Evolutionary conservation across 306 rosid species (phyloP), one percentile per base, ranked within the genome.

Genomic region (Casuarina glauca): DNA sequence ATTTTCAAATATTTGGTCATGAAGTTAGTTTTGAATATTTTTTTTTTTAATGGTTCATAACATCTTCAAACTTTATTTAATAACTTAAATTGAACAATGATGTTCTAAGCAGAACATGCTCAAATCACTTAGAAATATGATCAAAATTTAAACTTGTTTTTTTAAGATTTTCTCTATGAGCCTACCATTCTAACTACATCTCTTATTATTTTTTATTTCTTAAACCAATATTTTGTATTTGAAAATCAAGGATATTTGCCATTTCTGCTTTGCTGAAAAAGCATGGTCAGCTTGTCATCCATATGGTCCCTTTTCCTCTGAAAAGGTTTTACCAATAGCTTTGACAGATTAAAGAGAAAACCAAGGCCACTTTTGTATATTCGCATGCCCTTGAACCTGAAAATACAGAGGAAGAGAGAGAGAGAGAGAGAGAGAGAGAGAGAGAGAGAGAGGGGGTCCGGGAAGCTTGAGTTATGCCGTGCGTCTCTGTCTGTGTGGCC

Each of bases 291-390:
- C 77, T 81, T 67, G 83, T 74, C 72, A 48, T 54, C n/a, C 50
- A 61, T 26, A 26, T 72, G 13, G 53, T 55, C 35, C 16, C 57
- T 68, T 77, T 68, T 44, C 42, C 53, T 80, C 88, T 84, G 88
- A 80, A 64, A 89, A 89, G 82, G 86, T 3, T 48, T 73, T 17
- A 79, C 71, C 48, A 26, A 19, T 46, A 35, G 82, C 80, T 79
- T 86, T 77, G 49, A 57, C 83, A 85, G 67, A 57, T 45, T 78
- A 75, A 51, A 79, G 74, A 76, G 66, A 74, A 51, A 5, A 17
- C 51, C 9, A 63, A 85, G 94, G 94, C 51, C 19, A 90, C 39
- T 82, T 84, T 71, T n/a, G 94, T 88, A 82, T 39, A 38, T 73
- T 67, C 66, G 36, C 73, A 51, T 1, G 0, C 6, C 15, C 26